Base-by-base conservation (phyloP, 2,329 filamentous ascomycete genomes). In the Ceratocystis lukuohia region DNA sequence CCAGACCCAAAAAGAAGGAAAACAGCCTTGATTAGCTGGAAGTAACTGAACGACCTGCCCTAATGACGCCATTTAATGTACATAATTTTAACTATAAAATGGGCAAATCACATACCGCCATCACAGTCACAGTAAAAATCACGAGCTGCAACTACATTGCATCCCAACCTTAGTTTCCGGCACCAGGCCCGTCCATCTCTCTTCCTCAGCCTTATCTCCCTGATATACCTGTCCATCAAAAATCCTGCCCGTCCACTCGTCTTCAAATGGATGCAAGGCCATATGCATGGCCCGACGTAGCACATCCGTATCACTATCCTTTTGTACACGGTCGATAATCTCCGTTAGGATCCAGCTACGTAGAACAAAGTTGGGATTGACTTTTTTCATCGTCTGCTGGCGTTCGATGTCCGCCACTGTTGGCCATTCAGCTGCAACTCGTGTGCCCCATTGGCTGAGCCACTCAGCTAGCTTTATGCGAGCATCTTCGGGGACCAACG, bases 81-180 rank as follows among this genome's bases (percentile, higher is more conserved):
- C 12, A 41, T 5, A 41, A 12, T 15, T 41, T 15, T 12, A 15
- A 41, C 37, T 41, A 12, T 5, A 5, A 41, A 41, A 41, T 41
- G 37, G 8, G 37, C 37, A 41, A 41, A 41, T 5, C 10, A 10
- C 33, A 6, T 12, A 8, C 33, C 8, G 33, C 33, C 8, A 37
- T 37, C 30, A 33, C 30, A 41, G 10, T 2, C 30, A 62, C 10
- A 44, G 0, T 20, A 2, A n/a, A 48, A 30, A 48, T 68, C 79
- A 96, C 28, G 93, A 96, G 74, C 91, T 96, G 76, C 94, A 99
- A 74, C 90, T 96, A 75, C 94, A 97, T 78, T 96, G 93, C 83
- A 96, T 85, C 44, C 88, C 89, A 70, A 90, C 83, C 75, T 86
- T 85, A 59, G 80, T 80, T 73, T 82, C 85, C 0, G 93, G 93